These are phyloP conservation scores for Achaetomium macrosporum DNA, from an alignment of 2,329 filamentous ascomycete species.

Conservation along the genomic window DNA sequence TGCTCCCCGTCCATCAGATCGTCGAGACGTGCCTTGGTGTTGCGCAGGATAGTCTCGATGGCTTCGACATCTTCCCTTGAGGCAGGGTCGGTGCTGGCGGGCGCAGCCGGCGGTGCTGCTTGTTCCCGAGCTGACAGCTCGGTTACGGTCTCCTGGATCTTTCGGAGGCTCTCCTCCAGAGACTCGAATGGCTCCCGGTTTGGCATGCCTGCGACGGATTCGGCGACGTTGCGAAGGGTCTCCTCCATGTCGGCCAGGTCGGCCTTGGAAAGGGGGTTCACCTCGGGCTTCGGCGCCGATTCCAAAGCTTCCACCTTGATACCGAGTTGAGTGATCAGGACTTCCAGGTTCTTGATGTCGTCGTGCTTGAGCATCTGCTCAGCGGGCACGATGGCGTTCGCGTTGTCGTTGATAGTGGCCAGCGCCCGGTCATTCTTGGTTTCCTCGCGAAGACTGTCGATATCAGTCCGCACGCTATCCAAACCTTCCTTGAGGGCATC, in stretches of 20 bases:
- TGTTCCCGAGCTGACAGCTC: conserved; percentile 28
- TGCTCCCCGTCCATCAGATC: conserved; percentile 70
- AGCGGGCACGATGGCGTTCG: conserved; percentile 40
- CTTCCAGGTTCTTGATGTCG: conserved; percentile 81
- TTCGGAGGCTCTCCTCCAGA: conserved; percentile 22
- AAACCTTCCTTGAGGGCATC: conserved; percentile 82
- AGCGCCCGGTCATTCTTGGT: conserved; percentile 45
- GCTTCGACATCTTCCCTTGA: conserved; percentile 81
- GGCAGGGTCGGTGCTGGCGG: conserved; percentile 44
- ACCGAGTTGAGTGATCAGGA: conserved; percentile 73
- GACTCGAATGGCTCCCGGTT: conserved; percentile 16
- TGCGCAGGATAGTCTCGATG: conserved; percentile 83
- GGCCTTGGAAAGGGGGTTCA: conserved; percentile 25
- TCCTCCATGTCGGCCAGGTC: conserved; percentile 41
- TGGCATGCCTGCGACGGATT: conserved; percentile 23
- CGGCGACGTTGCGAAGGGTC: conserved; percentile 42
- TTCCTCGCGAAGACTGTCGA: conserved; percentile 66
- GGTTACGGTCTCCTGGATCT: conserved; percentile 27
- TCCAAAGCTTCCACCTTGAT: conserved; percentile 80
- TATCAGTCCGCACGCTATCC: conserved; percentile 67
- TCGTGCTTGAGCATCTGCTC: conserved; percentile 54
- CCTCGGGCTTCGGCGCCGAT: conserved; percentile 34
- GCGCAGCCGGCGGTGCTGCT: conserved; percentile 17
- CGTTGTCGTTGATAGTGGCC: conserved; percentile 44
- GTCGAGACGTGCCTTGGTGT: conserved; percentile 82